phyloP scores from a whole-genome alignment of 2,329 filamentous ascomycete species.

The Ophiostoma populinum region DNA sequence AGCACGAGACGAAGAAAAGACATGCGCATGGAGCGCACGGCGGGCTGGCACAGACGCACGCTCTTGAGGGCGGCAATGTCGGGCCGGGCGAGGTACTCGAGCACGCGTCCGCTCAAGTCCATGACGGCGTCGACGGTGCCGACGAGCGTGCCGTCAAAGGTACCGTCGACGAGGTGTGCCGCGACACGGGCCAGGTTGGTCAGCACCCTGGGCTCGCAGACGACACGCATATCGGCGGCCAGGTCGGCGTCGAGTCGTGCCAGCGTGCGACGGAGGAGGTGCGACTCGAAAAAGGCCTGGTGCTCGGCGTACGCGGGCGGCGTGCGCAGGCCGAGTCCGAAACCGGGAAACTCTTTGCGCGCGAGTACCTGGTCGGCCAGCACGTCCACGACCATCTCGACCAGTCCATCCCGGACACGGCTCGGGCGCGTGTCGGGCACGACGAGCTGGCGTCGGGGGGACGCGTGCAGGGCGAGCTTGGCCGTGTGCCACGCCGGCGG shows the following conservation, averaged over 20 bases:
- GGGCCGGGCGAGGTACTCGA: slow-evolving; percentile 79
- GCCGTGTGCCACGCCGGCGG: slow-evolving; percentile 40
- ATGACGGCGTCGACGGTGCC: slow-evolving; percentile 69
- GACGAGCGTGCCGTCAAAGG: slow-evolving; percentile 94
- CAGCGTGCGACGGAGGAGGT: slow-evolving; percentile 60
- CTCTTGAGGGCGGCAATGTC: slow-evolving; percentile 69
- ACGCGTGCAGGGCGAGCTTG: slow-evolving; percentile 44
- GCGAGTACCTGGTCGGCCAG: slow-evolving; percentile 74
- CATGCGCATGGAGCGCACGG: slow-evolving; percentile 56
- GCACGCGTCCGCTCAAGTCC: slow-evolving; percentile 67
- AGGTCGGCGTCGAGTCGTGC: slow-evolving; percentile 53
- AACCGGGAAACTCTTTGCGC: slow-evolving; percentile 79
- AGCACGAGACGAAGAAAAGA: slow-evolving; percentile 67
- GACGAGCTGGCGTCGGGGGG: slow-evolving; percentile 33
- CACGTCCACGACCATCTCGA: slow-evolving; percentile 62
- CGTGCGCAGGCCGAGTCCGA: slow-evolving; percentile 70
- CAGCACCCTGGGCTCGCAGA: slow-evolving; percentile 68
- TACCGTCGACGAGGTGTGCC: slow-evolving; percentile 67
- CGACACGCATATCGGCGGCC: slow-evolving; percentile 49
- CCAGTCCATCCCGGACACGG: slow-evolving; percentile 54
- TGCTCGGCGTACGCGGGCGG: slow-evolving; percentile 90
- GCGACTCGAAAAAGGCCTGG: slow-evolving; percentile 89
- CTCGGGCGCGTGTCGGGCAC: slow-evolving; percentile 39
- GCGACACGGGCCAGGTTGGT: slow-evolving; percentile 75
- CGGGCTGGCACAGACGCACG: slow-evolving; percentile 79